phyloP scores from a whole-genome alignment of 139 green algal species.

The Chlamydomonas eustigma region DNA sequence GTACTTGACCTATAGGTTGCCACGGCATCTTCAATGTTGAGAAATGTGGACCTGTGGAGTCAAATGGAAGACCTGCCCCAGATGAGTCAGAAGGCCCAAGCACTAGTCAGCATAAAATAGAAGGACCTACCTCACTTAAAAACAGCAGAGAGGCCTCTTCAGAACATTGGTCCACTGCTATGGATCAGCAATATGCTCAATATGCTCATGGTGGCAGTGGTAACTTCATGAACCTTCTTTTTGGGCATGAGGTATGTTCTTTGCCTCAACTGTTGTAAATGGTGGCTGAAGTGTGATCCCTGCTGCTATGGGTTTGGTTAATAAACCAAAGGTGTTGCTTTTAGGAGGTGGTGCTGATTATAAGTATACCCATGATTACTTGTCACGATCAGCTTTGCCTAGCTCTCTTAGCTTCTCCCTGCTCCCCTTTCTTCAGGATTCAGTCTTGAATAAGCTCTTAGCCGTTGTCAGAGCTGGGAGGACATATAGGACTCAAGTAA shows the following conservation, averaged over 20 bases:
- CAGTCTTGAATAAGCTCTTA: too few species aligned
- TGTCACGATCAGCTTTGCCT: background rate
- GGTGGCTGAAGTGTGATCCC: background rate
- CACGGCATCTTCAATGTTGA: background rate
- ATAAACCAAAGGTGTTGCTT: background rate
- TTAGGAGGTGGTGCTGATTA: background rate
- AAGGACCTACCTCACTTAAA: too few species aligned
- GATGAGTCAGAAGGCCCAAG: background rate
- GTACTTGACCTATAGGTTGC: background rate
- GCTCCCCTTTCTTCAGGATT: too few species aligned
- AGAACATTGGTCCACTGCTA: background rate
- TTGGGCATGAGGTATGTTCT: background rate
- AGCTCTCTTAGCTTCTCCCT: too few species aligned
- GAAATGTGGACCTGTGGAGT: background rate
- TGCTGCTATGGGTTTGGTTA: background rate
- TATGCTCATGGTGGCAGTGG: background rate
- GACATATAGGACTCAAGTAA: too few species aligned
- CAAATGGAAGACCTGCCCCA: background rate
- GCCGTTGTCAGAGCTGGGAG: too few species aligned
- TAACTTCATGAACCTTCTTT: background rate
- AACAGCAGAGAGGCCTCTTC: background rate
- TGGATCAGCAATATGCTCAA: background rate
- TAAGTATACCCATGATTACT: too few species aligned
- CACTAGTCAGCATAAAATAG: background rate
- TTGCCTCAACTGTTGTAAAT: background rate